phyloP scores from a whole-genome alignment of 2,329 filamentous ascomycete species.

The Fusarium devonianum region DNA sequence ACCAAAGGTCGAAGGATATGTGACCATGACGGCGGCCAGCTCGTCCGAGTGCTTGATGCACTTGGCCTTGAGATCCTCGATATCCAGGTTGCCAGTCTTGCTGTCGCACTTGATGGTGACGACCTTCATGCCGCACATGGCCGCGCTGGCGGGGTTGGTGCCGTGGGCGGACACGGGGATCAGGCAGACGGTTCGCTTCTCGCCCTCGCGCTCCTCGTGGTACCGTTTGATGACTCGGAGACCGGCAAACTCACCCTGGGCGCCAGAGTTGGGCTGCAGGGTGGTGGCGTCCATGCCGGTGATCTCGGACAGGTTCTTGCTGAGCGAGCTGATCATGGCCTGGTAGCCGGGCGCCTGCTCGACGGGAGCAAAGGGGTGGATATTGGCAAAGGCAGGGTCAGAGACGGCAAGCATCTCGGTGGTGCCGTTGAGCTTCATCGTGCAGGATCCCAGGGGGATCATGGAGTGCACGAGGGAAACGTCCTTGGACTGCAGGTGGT shows the following conservation, averaged over 20 bases:
- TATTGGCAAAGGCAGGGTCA: slow-evolving; percentile 55
- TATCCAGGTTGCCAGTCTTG: slow-evolving; percentile 87
- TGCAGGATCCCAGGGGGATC: slow-evolving; percentile 96
- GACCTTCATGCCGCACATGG: slow-evolving; percentile 95
- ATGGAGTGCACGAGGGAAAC: slow-evolving; percentile 94
- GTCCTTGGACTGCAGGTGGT: slow-evolving; percentile 92
- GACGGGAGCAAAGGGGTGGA: slow-evolving; percentile 81
- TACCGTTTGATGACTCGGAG: slow-evolving; percentile 87
- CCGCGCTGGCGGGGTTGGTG: slow-evolving; percentile 92
- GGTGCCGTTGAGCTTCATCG: slow-evolving; percentile 96
- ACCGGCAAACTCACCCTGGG: slow-evolving; percentile 93
- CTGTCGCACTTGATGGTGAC: slow-evolving; percentile 90
- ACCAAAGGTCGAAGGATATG: slow-evolving; percentile 93
- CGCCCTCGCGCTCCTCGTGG: slow-evolving; percentile 63
- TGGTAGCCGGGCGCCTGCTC: slow-evolving; percentile 73
- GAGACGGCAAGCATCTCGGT: slow-evolving; percentile 86
- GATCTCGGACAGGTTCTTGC: slow-evolving; percentile 78
- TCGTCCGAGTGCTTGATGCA: slow-evolving; percentile 87
- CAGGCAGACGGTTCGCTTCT: slow-evolving; percentile 86
- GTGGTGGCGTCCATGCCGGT: slow-evolving; percentile 90
- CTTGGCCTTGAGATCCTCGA: slow-evolving; percentile 87
- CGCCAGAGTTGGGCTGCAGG: slow-evolving; percentile 93
- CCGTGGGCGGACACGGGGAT: slow-evolving; percentile 96
- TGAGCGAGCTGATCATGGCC: slow-evolving; percentile 74
- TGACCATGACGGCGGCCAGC: slow-evolving; percentile 93